Percentiles rank a stretch among this genome's conserved stretches.
Evolutionary conservation across 1,284 basidiomycete genomes (phyloP).

Genomic region (Cryptococcus jaspeensis): DNA sequence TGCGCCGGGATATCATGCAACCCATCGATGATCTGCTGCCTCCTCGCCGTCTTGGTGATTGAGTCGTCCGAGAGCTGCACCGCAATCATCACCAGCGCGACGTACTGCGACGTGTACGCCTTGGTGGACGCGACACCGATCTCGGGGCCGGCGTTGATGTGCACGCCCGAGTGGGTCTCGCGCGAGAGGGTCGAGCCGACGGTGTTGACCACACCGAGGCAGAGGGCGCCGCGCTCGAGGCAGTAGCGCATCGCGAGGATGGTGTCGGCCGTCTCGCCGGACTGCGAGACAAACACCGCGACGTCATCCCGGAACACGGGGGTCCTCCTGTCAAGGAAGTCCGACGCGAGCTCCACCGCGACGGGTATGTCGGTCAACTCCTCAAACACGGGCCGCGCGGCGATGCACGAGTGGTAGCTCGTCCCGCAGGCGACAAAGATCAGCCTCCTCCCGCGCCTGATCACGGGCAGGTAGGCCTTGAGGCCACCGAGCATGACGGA

Average conservation of each 20-base stretch:
- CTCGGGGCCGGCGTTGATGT: slow-evolving; percentile 98
- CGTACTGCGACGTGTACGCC: slow-evolving; percentile 99
- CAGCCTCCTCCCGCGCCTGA: slow-evolving; percentile 89
- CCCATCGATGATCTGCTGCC: slow-evolving; percentile 91
- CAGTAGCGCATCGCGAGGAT: slow-evolving; percentile 96
- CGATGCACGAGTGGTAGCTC: slow-evolving; percentile 94
- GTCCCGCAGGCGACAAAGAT: slow-evolving; percentile 98
- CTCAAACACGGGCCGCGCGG: slow-evolving; percentile 90
- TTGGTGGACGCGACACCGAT: slow-evolving; percentile 99
- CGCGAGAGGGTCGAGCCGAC: slow-evolving; percentile 98
- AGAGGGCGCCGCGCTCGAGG: slow-evolving; percentile 92
- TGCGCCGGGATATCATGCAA: slow-evolving; percentile 85
- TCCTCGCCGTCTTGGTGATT: slow-evolving; percentile 84
- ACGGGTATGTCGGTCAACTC: slow-evolving; percentile 99
- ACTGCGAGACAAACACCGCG: slow-evolving; percentile 95
- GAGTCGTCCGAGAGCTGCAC: slow-evolving; percentile 96
- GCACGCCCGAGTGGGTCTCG: slow-evolving; percentile 98
- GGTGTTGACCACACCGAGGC: slow-evolving; percentile 93
- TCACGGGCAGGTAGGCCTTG: slow-evolving; percentile 91
- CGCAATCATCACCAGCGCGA: slow-evolving; percentile 97
- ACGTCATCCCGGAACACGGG: slow-evolving; percentile 99
- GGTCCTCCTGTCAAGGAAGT: slow-evolving; percentile 98
- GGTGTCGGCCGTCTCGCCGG: slow-evolving; percentile 98
- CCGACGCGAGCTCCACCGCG: slow-evolving; percentile 90
- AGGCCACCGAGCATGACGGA: slow-evolving; percentile 92